phyloP scores from a whole-genome alignment of 1,139 yeast species.

The Hyphopichia burtonii region DNA sequence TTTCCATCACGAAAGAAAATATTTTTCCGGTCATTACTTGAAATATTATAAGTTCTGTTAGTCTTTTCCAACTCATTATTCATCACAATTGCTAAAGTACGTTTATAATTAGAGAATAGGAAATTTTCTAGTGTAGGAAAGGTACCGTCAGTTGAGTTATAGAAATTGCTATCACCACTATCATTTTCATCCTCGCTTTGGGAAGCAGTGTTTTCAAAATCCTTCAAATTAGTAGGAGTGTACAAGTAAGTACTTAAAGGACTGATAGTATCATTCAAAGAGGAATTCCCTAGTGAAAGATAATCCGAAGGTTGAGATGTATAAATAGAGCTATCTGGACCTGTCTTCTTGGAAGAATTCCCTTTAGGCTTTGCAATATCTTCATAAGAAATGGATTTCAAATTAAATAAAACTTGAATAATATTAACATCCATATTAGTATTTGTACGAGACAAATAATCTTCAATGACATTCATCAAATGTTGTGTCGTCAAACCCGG shows the following conservation, averaged over 20 bases:
- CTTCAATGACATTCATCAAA: constrained; percentile 34
- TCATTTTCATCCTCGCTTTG: not conserved
- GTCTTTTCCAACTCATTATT: constrained; percentile 21
- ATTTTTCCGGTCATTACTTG: constrained; percentile 16
- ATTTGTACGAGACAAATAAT: constrained; percentile 48
- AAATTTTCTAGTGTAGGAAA: constrained; percentile 46
- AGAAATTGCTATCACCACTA: constrained; percentile 7
- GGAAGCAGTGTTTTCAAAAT: constrained; percentile 4
- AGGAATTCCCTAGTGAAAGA: constrained; percentile 14
- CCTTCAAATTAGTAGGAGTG: constrained; percentile 24
- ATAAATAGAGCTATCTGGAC: constrained; percentile 1
- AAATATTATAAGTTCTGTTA: constrained; percentile 19
- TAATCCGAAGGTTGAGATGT: constrained; percentile 3
- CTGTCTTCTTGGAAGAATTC: not conserved
- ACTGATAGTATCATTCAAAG: constrained; percentile 24
- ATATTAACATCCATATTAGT: constrained; percentile 55
- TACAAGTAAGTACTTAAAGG: constrained; percentile 21
- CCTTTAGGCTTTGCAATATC: not conserved
- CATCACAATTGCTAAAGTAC: constrained; percentile 41
- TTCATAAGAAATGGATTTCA: constrained; percentile 24
- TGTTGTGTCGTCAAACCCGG: constrained; percentile 40
- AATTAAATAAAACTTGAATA: constrained; percentile 51
- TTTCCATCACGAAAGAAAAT: constrained; percentile 16
- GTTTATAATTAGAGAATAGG: constrained; percentile 37
- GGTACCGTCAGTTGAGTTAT: constrained; percentile 17